A percentile compares a stretch with the other conserved stretches of the same genome.
Conservation (phyloP, 2,329 filamentous ascomycete genomes). For the Ophiocordyceps camponoti-leonardi region DNA sequence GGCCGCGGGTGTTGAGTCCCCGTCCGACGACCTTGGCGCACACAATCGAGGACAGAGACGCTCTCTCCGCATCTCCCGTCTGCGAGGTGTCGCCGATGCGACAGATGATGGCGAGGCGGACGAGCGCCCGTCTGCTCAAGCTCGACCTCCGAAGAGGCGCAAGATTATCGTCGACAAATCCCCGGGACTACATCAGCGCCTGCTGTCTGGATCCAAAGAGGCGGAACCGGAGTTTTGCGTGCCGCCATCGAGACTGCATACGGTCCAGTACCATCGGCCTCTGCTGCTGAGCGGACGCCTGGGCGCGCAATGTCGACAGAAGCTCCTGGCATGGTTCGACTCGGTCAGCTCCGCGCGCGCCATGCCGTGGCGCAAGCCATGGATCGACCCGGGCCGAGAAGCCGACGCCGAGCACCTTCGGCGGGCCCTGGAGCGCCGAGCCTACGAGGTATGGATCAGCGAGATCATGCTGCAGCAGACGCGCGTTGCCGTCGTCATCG, state of each 20-base stretch:
- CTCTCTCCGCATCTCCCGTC: neutral
- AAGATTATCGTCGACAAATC: conserved; percentile 1
- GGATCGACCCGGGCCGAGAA: conserved; percentile 26
- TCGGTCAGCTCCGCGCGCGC: conserved; percentile 24
- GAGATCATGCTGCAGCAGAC: conserved; percentile 54
- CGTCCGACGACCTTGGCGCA: neutral
- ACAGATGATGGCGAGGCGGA: neutral
- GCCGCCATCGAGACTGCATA: conserved; percentile 5
- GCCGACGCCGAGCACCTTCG: conserved; percentile 17
- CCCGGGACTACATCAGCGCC: neutral
- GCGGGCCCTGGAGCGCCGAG: conserved; percentile 29
- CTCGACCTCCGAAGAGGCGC: conserved; percentile 2
- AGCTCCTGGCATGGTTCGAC: conserved; percentile 35
- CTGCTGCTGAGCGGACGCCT: conserved; percentile 23
- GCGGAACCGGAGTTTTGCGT: conserved; percentile 1
- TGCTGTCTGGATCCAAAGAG: conserved; percentile 1
- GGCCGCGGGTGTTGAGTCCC: too few relatives aligned
- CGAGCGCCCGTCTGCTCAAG: neutral
- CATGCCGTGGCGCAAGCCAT: conserved; percentile 43
- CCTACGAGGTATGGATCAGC: conserved; percentile 50
- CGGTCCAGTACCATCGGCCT: conserved; percentile 27
- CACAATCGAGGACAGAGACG: neutral
- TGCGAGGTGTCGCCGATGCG: neutral
- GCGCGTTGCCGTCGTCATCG: conserved; percentile 41
- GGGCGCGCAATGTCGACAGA: conserved; percentile 13